Conservation (phyloP, 208 protist genomes). For the Crithidia acanthocephali region DNA sequence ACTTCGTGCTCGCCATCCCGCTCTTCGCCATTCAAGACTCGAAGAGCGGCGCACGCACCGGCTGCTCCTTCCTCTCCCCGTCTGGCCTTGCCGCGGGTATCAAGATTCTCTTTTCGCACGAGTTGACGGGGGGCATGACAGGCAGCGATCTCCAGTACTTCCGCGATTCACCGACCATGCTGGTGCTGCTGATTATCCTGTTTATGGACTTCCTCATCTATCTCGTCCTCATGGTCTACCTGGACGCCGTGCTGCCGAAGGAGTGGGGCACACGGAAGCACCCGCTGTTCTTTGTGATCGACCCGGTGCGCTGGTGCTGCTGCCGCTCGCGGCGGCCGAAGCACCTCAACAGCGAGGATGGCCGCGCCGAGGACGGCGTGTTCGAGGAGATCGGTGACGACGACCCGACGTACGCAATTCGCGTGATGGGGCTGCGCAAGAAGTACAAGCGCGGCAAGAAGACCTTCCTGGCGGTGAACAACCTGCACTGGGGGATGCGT, state of each 20-base stretch:
- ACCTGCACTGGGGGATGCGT: slow-evolving; percentile 67
- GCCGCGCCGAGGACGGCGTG: slow-evolving; percentile 33
- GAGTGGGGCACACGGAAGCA: slow-evolving; percentile 59
- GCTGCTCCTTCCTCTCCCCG: slow-evolving; percentile 56
- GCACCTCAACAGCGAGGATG: slow-evolving; percentile 34
- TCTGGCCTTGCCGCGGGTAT: slow-evolving; percentile 59
- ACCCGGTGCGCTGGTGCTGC: slow-evolving; percentile 39
- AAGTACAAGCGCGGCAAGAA: slow-evolving; percentile 43
- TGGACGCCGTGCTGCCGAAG: slow-evolving; percentile 76
- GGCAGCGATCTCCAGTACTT: slow-evolving; percentile 39
- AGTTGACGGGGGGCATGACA: slow-evolving; percentile 43
- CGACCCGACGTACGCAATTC: slow-evolving; percentile 28
- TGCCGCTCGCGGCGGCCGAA: slow-evolving; percentile 8
- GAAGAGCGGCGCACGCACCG: slow-evolving; percentile 23
- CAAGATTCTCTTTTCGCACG: slow-evolving; percentile 56
- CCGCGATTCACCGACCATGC: slow-evolving; percentile 48
- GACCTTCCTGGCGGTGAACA: slow-evolving; percentile 68
- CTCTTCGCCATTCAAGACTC: slow-evolving; percentile 60
- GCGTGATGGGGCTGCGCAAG: slow-evolving; percentile 40
- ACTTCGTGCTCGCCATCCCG: slow-evolving; percentile 65
- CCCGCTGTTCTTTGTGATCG: slow-evolving; percentile 67
- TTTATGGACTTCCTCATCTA: slow-evolving; percentile 69
- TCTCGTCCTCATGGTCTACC: slow-evolving; percentile 66
- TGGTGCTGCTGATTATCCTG: slow-evolving; percentile 35
- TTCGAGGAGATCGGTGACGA: slow-evolving; percentile 32